A percentile compares a stretch with the other conserved stretches of the same genome.
phyloP scores from a whole-genome alignment of 2,329 filamentous ascomycete genomes.

The Cladosporium sp. region DNA sequence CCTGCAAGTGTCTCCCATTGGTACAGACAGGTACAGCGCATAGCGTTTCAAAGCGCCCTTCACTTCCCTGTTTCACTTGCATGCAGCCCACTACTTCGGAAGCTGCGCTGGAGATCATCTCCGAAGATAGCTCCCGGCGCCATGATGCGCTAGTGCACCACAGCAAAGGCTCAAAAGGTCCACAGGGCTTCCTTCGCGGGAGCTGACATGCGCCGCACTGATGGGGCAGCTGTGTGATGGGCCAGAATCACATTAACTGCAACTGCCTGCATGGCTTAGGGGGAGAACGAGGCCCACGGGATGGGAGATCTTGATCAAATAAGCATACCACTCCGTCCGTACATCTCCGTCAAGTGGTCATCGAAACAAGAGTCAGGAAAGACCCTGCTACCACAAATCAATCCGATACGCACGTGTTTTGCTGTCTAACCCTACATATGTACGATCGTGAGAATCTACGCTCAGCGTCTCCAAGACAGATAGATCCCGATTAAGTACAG shows the following conservation, averaged over 20 bases:
- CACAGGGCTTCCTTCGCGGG: background rate
- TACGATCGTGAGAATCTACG: background rate
- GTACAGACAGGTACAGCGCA: background rate
- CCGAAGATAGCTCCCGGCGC: conserved; percentile 21
- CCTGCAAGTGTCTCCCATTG: conserved; percentile 2
- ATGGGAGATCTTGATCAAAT: background rate
- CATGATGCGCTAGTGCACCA: conserved; percentile 3
- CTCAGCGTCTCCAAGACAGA: background rate
- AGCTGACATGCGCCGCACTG: background rate
- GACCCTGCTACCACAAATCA: background rate
- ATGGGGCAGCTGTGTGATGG: background rate
- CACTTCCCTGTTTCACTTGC: conserved; percentile 17
- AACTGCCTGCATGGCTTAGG: conserved; percentile 1
- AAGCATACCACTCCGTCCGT: background rate
- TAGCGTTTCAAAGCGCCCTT: conserved; percentile 6
- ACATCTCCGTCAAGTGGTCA: background rate
- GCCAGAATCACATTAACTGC: background rate
- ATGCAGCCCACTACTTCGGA: conserved; percentile 1
- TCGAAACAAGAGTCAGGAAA: background rate
- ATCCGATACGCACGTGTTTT: background rate
- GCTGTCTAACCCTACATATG: background rate
- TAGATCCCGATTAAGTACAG: background rate
- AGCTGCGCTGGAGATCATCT: conserved; percentile 19
- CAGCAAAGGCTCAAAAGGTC: no score
- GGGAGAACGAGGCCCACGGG: background rate